A percentile compares a stretch with the other conserved stretches of the same genome.
phyloP scores from a whole-genome alignment of 2,329 filamentous ascomycete species.

The Blastomyces percursus region DNA sequence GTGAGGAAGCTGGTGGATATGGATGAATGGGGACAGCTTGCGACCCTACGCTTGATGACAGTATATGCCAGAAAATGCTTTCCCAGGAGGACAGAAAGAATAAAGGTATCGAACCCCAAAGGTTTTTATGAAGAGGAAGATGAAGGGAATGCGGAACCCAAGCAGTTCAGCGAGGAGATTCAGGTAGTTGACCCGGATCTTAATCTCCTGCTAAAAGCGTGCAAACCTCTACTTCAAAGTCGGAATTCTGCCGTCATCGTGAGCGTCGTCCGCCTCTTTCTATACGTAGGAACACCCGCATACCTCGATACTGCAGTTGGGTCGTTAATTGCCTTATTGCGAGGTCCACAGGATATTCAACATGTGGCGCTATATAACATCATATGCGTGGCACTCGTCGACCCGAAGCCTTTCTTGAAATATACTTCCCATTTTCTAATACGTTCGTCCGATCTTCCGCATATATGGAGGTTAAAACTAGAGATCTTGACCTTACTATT shows the following conservation, averaged over 20 bases:
- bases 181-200: conserved; percentile 67
- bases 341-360: conserved; percentile 76
- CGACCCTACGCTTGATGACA: conserved; percentile 69
- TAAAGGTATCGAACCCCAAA: conserved; percentile 48
- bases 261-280: conserved; percentile 73
- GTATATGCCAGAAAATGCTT: conserved; percentile 82
- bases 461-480: conserved; percentile 84
- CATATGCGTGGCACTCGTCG: conserved; percentile 72
- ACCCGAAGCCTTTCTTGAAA: conserved; percentile 70
- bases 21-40: conserved; percentile 96
- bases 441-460: conserved; percentile 62
- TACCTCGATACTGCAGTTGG: conserved; percentile 68
- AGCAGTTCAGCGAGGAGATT: conserved; percentile 42
- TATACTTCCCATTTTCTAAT: conserved; percentile 87
- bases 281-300: conserved; percentile 68
- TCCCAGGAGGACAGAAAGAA: conserved; percentile 53
- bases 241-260: conserved; percentile 89
- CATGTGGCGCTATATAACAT: conserved; percentile 89
- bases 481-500: conserved; percentile 88
- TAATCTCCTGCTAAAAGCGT: conserved; percentile 64
- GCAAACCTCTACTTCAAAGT: conserved; percentile 77
- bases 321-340: conserved; percentile 73
- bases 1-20: conserved; percentile 92
- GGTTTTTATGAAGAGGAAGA: conserved; percentile 72
- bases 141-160: conserved; percentile 33